Percentiles rank a stretch among this genome's conserved stretches.
phyloP scores from a whole-genome alignment of 2,329 filamentous ascomycete genomes.

The Davidsoniella eucalypti region DNA sequence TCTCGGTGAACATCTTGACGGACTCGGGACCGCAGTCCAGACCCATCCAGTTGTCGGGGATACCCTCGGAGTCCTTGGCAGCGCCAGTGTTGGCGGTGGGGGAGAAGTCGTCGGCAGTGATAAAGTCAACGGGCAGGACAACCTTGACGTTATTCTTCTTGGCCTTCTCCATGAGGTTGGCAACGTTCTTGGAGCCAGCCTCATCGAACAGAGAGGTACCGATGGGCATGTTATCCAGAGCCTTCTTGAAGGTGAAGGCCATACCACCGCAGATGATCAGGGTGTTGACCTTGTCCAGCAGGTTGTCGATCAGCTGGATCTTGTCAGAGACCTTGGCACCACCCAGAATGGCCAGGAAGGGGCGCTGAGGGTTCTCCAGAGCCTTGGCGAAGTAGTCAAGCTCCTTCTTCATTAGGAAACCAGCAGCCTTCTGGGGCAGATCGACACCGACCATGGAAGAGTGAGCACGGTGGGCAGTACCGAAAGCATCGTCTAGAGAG shows the following conservation, averaged over 20 bases:
- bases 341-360: conserved; percentile 96
- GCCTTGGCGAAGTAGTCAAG: conserved; percentile 98
- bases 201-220: conserved; percentile 88
- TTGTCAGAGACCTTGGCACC: conserved; percentile 99
- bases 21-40: conserved; percentile 87
- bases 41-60: conserved; percentile 96
- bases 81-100: conserved; percentile 65
- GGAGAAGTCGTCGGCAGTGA: conserved; percentile 90
- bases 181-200: conserved; percentile 81
- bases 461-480: conserved; percentile 94
- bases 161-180: conserved; percentile 78
- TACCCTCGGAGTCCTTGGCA: conserved; percentile 68
- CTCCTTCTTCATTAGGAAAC: conserved; percentile 99
- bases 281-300: conserved; percentile 94
- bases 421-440: conserved; percentile 89
- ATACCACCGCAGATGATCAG: conserved; percentile 94
- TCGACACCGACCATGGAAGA: conserved; percentile 98
- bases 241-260: conserved; percentile 99
- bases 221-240: conserved; percentile 77
- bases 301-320: conserved; percentile 98
- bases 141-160: conserved; percentile 93
- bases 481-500: conserved; percentile 59
- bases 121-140: conserved; percentile 84
- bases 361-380: conserved; percentile 79
- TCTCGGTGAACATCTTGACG: conserved; percentile 70